Percentiles rank a stretch among this genome's conserved stretches.
Conservation (phyloP, 73 alveolate genomes). For the Symbiodinium natans region DNA sequence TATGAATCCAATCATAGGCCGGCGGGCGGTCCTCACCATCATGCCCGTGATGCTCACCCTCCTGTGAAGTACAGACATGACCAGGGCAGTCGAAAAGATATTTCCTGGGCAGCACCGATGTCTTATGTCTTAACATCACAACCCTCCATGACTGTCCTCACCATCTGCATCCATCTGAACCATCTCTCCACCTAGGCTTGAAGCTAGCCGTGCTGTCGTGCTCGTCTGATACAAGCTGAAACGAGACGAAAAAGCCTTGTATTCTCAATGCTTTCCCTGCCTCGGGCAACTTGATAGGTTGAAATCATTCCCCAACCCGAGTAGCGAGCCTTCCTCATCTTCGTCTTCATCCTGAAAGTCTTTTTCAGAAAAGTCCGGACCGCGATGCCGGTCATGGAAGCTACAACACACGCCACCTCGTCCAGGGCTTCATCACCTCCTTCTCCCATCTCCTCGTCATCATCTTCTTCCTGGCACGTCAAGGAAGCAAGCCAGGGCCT, state of each 20-base stretch:
- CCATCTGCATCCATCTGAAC: conserved; percentile 66
- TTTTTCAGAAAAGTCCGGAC: neutral
- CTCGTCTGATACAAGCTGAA: neutral
- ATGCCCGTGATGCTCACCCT: conserved; percentile 7
- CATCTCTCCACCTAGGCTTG: conserved; percentile 43
- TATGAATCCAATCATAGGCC: no score
- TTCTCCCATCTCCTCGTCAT: conserved; percentile 64
- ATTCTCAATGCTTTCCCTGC: no score
- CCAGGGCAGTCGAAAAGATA: neutral
- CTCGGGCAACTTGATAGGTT: no score
- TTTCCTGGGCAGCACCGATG: neutral
- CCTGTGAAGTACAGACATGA: neutral
- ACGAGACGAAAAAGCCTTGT: no score
- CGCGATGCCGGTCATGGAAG: neutral
- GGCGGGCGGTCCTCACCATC: conserved; percentile 6
- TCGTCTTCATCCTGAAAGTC: conserved; percentile 31
- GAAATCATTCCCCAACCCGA: neutral
- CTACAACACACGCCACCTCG: neutral
- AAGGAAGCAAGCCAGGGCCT: neutral
- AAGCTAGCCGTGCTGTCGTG: neutral
- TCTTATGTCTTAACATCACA: neutral
- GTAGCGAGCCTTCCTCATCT: neutral
- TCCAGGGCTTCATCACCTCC: conserved; percentile 56
- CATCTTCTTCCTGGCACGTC: neutral
- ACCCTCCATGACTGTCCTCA: neutral